phyloP scores from a whole-genome alignment of 176 grass and related monocot genomes.

The Raddia distichophylla region DNA sequence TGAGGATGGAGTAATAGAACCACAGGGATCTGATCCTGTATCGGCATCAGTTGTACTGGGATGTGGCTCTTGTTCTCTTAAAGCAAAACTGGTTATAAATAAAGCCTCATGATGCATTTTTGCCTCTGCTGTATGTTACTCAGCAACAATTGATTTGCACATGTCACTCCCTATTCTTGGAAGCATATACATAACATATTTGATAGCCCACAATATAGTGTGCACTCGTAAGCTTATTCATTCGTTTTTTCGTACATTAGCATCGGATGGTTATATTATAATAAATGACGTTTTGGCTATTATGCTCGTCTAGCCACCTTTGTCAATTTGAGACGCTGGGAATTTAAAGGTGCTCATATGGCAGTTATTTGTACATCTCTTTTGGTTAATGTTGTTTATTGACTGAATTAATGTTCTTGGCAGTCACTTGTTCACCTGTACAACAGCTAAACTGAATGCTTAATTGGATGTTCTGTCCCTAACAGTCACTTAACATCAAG shows the following conservation, averaged over 20 bases:
- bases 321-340: conserved; percentile 4
- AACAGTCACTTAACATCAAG: background rate
- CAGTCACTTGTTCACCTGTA: conserved; percentile 16
- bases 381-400: conserved; percentile 30
- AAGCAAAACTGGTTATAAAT: conserved; percentile 49
- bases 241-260: background rate
- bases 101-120: conserved; percentile 19
- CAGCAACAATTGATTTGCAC: background rate
- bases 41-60: conserved; percentile 53
- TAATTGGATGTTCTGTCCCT: background rate
- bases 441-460: conserved; percentile 33
- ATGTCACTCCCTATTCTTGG: background rate
- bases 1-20: conserved; percentile 51
- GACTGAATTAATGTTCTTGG: conserved; percentile 22
- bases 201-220: background rate
- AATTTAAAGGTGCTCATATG: conserved; percentile 13
- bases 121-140: background rate
- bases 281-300: conserved; percentile 36
- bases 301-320: conserved; percentile 22
- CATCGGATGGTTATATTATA: conserved; percentile 3
- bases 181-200: background rate
- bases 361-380: conserved; percentile 27
- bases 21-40: conserved; percentile 23
- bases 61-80: conserved; percentile 83
- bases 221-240: background rate